phyloP scores from a whole-genome alignment of 805 yeast genomes.

The Wickerhamiella galacta region DNA sequence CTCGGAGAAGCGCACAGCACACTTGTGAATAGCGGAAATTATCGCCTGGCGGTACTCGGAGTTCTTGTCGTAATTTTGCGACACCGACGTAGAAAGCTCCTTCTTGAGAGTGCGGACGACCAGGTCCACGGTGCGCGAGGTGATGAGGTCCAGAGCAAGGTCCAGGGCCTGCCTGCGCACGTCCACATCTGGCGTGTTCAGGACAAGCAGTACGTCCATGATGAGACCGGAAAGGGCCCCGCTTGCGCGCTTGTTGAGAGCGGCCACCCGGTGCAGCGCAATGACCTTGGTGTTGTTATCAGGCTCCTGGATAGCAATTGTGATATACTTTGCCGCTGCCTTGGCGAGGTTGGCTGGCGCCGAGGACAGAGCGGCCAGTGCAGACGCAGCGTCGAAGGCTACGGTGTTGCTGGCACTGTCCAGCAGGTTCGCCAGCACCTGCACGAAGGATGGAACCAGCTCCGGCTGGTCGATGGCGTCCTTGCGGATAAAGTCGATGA shows the following conservation, averaged over 20 bases:
- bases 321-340: conserved; percentile 76
- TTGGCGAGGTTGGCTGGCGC: conserved; percentile 51
- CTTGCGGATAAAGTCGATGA: conserved; percentile 77
- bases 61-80: conserved; percentile 50
- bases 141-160: conserved; percentile 62
- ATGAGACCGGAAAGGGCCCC: conserved; percentile 73
- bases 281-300: conserved; percentile 90
- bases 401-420: conserved; percentile 34
- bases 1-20: conserved; percentile 77
- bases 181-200: conserved; percentile 78
- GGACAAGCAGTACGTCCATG: conserved; percentile 70
- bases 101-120: conserved; percentile 83
- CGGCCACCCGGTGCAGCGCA: conserved; percentile 71
- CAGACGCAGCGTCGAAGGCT: conserved; percentile 78
- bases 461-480: conserved; percentile 54
- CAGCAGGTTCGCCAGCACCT: conserved; percentile 53
- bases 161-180: conserved; percentile 80
- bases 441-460: conserved; percentile 53
- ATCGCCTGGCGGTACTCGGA: conserved; percentile 77
- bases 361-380: conserved; percentile 41
- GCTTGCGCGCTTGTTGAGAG: conserved; percentile 54
- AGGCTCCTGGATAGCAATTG: conserved; percentile 78
- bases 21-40: conserved; percentile 72
- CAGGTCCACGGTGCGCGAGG: conserved; percentile 83
- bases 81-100: conserved; percentile 63